Base-by-base conservation (phyloP, 345 rosid genomes). In the Eucalyptus erythrocorys region DNA sequence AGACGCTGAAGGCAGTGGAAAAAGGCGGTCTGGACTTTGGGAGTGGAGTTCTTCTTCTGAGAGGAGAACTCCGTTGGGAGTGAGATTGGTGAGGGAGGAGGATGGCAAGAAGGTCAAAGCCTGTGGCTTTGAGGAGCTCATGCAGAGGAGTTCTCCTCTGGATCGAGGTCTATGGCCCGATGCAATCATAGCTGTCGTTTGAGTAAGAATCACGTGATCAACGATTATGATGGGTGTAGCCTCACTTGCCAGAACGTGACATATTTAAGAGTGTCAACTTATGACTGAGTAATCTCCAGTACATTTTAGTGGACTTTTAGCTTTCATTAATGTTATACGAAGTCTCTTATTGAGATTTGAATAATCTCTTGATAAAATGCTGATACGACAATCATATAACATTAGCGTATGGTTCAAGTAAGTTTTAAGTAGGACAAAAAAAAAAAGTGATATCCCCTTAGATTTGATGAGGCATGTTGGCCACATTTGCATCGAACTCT, bases 311-410 rank as follows among this genome's bases (percentile, higher is more conserved):
- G 13, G n/a, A 57, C 64, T 26, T 26, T 49, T 49, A 49, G 53
- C 8, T 49, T 49, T 49, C 7, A 3, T 49, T 15, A 49, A 49
- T 49, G 19, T 49, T 49, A 49, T 49, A 49, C 19, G 3, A 15
- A 15, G 51, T 49, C 64, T 57, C 64, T 57, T 26, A 57, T 57
- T 5, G 6, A 57, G 6, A 24, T 57, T 57, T 57, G 6, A 57
- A 57, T 10, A 26, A 57, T 26, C 10, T 57, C 1, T 51, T 26
- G 6, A 57, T 57, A 22, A 55, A 55, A 1, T 55, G 27, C 59
- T 57, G 0, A 2, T 2, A 2, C 1, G 64, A 57, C 55, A 6
- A 51, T 17, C 24, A 51, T 7, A 19, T 21, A 10, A 0, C 13
- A 9, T 10, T 55, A 55, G 13, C 6, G 0, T 55, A 4, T 11